Evolutionary conservation across 1,284 basidiomycete species (phyloP).

Genomic region (Ustilago vetiveriae): DNA sequence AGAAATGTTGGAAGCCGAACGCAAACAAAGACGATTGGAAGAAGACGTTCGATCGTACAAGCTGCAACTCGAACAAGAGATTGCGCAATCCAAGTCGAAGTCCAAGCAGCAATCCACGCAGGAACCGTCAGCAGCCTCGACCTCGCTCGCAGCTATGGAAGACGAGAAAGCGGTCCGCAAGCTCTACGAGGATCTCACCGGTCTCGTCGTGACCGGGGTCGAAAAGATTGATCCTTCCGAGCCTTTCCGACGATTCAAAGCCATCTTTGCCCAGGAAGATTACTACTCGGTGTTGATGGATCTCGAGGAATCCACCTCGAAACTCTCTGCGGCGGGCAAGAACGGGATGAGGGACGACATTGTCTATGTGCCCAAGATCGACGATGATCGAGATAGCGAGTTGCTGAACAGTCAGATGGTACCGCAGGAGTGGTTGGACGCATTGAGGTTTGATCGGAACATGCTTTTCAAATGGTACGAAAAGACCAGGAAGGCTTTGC

Average conservation of each 20-base stretch:
- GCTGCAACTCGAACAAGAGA: slow-evolving; percentile 47
- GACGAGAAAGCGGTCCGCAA: slow-evolving; percentile 60
- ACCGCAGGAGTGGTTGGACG: slow-evolving; percentile 35
- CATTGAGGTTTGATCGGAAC: slow-evolving; percentile 29
- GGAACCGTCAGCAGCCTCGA: slow-evolving; percentile 8
- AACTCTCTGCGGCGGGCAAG: slow-evolving; percentile 2
- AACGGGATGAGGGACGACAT: slow-evolving; percentile 50
- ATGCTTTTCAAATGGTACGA: slow-evolving; percentile 50
- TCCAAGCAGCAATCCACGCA: not conserved
- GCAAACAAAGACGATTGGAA: slow-evolving; percentile 24
- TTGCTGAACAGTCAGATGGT: slow-evolving; percentile 29
- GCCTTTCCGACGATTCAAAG: slow-evolving; percentile 44
- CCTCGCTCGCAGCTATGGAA: slow-evolving; percentile 26
- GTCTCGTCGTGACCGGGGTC: slow-evolving; percentile 56
- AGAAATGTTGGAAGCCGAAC: slow-evolving; percentile 27
- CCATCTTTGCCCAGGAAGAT: slow-evolving; percentile 57
- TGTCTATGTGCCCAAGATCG: slow-evolving; percentile 60
- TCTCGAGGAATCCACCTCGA: slow-evolving; percentile 51
- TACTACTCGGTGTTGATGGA: slow-evolving; percentile 60
- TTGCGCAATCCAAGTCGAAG: slow-evolving; percentile 32
- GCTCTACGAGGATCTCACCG: slow-evolving; percentile 66
- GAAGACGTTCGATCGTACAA: slow-evolving; percentile 42
- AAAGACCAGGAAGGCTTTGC: slow-evolving; percentile 35
- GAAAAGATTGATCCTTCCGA: slow-evolving; percentile 27
- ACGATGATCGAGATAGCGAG: slow-evolving; percentile 50